These are phyloP conservation scores for Fusarium penzigii DNA, from an alignment of 2,329 filamentous ascomycete species.

Conservation along the genomic window DNA sequence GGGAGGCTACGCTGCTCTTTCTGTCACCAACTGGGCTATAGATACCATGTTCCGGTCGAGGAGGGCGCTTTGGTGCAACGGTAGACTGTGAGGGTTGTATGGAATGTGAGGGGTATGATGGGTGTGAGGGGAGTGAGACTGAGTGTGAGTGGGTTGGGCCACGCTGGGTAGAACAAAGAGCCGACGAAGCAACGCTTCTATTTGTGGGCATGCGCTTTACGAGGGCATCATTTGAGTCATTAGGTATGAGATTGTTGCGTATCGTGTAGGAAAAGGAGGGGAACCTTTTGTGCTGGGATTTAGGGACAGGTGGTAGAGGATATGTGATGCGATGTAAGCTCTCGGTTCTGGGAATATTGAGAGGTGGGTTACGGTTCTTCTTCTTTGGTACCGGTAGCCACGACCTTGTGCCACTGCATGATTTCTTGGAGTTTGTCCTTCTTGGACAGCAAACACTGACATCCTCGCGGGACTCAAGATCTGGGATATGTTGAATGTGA, in stretches of 20 bases:
- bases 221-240: slow-evolving; percentile 31
- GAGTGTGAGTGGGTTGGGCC: slow-evolving; percentile 13
- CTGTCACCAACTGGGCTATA: slow-evolving; percentile 6
- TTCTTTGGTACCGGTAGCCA: slow-evolving; percentile 25
- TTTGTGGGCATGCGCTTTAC: slow-evolving; percentile 24
- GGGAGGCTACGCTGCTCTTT: slow-evolving; percentile 5
- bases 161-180: slow-evolving; percentile 37
- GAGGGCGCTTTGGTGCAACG: slow-evolving; percentile 18
- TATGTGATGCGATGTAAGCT: slow-evolving; percentile 41
- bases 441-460: slow-evolving; percentile 19
- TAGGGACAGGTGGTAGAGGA: slow-evolving; percentile 40
- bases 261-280: slow-evolving; percentile 47
- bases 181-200: slow-evolving; percentile 28
- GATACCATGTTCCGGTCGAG: slow-evolving; percentile 21
- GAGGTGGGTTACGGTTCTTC: slow-evolving; percentile 9
- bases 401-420: slow-evolving; percentile 16
- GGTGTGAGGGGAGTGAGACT: no score
- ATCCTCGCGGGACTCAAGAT: slow-evolving; percentile 18
- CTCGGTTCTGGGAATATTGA: slow-evolving; percentile 39
- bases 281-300: slow-evolving; percentile 34
- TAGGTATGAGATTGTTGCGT: slow-evolving; percentile 43
- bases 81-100: slow-evolving; percentile 5
- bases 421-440: slow-evolving; percentile 16
- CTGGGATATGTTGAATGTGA: not conserved
- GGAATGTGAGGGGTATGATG: slow-evolving; percentile 11